Evolutionary conservation across 2,329 filamentous ascomycete species (phyloP).

Genomic region (Colletotrichum sp.): DNA sequence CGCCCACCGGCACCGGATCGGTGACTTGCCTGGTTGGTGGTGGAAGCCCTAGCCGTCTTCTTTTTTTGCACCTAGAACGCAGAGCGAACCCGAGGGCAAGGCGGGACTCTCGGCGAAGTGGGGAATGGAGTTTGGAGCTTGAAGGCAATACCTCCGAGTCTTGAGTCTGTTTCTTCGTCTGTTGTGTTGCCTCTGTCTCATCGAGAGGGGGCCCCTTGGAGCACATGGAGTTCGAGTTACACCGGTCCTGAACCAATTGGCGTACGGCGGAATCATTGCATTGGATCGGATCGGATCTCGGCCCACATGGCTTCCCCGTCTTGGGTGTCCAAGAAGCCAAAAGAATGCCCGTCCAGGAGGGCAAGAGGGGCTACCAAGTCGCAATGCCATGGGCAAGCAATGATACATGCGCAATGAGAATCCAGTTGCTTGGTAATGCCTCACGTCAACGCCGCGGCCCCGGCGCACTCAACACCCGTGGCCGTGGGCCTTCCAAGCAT

Average conservation of each 20-base stretch:
- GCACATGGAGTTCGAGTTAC: neutral
- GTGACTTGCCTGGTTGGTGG: neutral
- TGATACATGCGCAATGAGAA: neutral
- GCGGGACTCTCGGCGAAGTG: neutral
- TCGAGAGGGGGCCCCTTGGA: neutral
- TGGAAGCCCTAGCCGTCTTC: neutral
- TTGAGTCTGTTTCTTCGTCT: neutral
- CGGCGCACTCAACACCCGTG: neutral
- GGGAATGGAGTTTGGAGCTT: neutral
- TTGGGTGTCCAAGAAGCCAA: neutral
- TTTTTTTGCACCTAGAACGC: neutral
- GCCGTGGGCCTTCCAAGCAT: neutral
- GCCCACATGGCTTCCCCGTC: neutral
- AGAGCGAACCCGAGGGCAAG: neutral
- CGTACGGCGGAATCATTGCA: neutral
- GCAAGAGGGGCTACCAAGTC: neutral
- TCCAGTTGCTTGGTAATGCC: slow-evolving; percentile 16
- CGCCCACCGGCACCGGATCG: neutral
- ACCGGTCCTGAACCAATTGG: neutral
- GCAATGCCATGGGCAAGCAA: neutral
- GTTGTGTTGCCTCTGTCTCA: neutral
- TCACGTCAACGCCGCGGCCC: slow-evolving; percentile 9
- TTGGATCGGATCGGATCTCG: slow-evolving; percentile 1
- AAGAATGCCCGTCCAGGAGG: neutral
- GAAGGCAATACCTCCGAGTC: neutral